phyloP scores from a whole-genome alignment of 164 flowering plant species.

The Magnolia changhungtana region DNA sequence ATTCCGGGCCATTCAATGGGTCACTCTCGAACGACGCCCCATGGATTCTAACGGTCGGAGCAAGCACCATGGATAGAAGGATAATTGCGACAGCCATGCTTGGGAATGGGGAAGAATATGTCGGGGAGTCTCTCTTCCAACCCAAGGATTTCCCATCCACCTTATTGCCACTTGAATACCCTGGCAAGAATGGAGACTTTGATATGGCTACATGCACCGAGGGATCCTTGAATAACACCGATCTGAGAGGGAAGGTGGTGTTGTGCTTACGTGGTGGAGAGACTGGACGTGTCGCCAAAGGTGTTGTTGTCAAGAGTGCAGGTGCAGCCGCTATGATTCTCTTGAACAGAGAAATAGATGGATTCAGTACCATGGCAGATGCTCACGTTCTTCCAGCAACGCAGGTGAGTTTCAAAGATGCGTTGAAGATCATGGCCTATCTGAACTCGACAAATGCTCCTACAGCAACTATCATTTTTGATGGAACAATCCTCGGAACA shows the following conservation, averaged over 20 bases:
- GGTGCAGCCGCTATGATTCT: slow-evolving; percentile 38
- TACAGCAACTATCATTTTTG: not conserved
- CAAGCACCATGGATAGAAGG: slow-evolving; percentile 40
- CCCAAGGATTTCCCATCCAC: slow-evolving; percentile 16
- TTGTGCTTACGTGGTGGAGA: slow-evolving; percentile 22
- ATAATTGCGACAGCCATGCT: slow-evolving; percentile 12
- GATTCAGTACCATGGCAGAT: slow-evolving; percentile 22
- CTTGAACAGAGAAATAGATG: slow-evolving; percentile 9
- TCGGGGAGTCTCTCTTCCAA: slow-evolving; percentile 32
- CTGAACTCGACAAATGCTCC: slow-evolving; percentile 37
- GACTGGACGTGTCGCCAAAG: slow-evolving; percentile 19
- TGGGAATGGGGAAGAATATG: slow-evolving; percentile 11
- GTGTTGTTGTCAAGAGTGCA: slow-evolving; percentile 27
- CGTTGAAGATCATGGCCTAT: slow-evolving; percentile 33
- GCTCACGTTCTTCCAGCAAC: slow-evolving; percentile 44
- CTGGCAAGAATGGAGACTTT: slow-evolving; percentile 19
- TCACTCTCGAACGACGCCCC: slow-evolving; percentile 32
- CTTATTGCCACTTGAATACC: slow-evolving; percentile 28
- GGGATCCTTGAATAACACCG: slow-evolving; percentile 17
- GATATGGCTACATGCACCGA: slow-evolving; percentile 9
- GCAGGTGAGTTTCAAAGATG: slow-evolving; percentile 28
- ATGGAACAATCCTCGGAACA: too few species aligned
- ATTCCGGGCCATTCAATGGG: slow-evolving; percentile 22
- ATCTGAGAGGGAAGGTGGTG: slow-evolving; percentile 31
- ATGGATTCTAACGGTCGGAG: slow-evolving; percentile 52